Percentiles rank a stretch among this genome's conserved stretches.
phyloP scores from a whole-genome alignment of 2,329 filamentous ascomycete genomes.

The Elsinoe ampelina region DNA sequence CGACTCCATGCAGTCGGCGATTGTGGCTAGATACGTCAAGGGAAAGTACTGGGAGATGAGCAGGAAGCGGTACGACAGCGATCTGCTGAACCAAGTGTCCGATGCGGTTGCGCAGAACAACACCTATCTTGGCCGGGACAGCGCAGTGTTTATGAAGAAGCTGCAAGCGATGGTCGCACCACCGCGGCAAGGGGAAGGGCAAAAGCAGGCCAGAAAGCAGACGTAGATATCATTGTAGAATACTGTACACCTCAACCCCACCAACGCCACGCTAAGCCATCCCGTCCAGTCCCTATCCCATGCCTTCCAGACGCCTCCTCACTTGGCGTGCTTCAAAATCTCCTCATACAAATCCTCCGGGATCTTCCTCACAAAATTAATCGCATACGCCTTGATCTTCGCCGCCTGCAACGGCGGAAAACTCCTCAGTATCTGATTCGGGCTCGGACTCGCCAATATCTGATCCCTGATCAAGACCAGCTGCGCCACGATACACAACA shows the following conservation, averaged over 20 bases:
- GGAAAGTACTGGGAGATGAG: constrained; percentile 21
- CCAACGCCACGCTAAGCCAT: background rate
- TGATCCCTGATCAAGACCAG: constrained; percentile 78
- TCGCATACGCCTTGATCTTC: constrained; percentile 69
- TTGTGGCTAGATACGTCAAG: constrained; percentile 21
- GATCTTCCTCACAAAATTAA: constrained; percentile 81
- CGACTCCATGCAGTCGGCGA: constrained; percentile 13
- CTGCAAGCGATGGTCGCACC: constrained; percentile 20
- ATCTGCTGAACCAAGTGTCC: constrained; percentile 20
- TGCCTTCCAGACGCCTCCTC: constrained; percentile 37
- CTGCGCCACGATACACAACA: constrained; percentile 93
- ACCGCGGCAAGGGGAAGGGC: background rate
- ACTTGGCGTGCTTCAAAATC: constrained; percentile 79
- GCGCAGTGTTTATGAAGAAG: constrained; percentile 26
- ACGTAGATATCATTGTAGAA: background rate
- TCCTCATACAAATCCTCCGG: constrained; percentile 84
- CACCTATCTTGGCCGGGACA: constrained; percentile 23
- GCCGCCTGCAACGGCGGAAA: constrained; percentile 78
- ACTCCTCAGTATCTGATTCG: constrained; percentile 82
- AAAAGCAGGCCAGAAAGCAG: background rate
- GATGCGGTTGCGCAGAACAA: constrained; percentile 19
- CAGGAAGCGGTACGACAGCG: constrained; percentile 18
- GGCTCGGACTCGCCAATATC: constrained; percentile 75
- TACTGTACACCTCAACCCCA: background rate
- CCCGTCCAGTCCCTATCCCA: background rate